A percentile compares a stretch with the other conserved stretches of the same genome.
Evolutionary conservation across 495 filamentous ascomycete species (phyloP).

Genomic region (Xylaria venustula): DNA sequence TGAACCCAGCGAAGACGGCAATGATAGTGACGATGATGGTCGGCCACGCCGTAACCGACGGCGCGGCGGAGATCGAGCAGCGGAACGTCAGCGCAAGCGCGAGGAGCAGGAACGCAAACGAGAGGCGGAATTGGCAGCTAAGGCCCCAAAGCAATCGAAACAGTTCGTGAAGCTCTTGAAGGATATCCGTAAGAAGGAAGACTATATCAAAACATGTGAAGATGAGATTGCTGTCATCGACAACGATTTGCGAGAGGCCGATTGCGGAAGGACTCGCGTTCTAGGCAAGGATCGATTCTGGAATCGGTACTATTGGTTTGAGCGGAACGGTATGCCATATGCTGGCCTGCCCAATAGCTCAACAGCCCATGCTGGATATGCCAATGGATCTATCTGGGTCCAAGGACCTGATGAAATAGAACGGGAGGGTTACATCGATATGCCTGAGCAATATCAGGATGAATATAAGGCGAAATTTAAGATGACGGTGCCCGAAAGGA

Average conservation of each 20-base stretch:
- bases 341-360: conserved; percentile 84
- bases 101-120: conserved; percentile 80
- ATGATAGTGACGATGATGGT: conserved; percentile 64
- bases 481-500: conserved; percentile 80
- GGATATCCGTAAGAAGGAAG: conserved; percentile 83
- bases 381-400: conserved; percentile 93
- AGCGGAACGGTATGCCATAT: conserved; percentile 97
- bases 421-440: conserved; percentile 75
- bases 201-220: conserved; percentile 74
- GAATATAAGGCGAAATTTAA: conserved; percentile 65
- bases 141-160: conserved; percentile 77
- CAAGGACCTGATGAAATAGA: conserved; percentile 93
- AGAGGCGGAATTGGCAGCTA: conserved; percentile 77
- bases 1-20: conserved; percentile 60
- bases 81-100: conserved; percentile 79
- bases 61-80: conserved; percentile 72
- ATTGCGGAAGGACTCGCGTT: conserved; percentile 84
- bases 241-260: conserved; percentile 88
- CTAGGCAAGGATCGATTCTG: conserved; percentile 93
- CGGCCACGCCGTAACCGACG: conserved; percentile 68
- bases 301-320: conserved; percentile 99
- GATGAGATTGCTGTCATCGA: conserved; percentile 80
- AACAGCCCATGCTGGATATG: conserved; percentile 80
- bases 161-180: conserved; percentile 83
- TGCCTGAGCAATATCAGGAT: conserved; percentile 60